Base-by-base conservation (phyloP, 208 protist genomes). In the Wallacemonas rigidus region DNA sequence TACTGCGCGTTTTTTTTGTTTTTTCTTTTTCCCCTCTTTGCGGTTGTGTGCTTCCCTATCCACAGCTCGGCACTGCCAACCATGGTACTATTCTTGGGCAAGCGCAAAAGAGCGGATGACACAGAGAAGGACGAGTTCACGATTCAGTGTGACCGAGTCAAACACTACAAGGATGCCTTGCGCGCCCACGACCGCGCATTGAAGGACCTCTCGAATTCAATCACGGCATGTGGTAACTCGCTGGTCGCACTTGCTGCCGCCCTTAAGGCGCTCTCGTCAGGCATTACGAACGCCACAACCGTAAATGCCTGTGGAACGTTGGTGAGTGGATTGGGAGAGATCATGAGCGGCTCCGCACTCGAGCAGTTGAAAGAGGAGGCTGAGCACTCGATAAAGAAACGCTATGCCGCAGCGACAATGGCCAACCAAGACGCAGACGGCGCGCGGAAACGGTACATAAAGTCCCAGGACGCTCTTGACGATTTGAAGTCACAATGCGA, bases 291-390 rank as follows among this genome's bases (percentile, higher is more conserved):
- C 11, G 71, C 71, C 14, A 54, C 63, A 40, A 57, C 70, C 4
- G 53, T 77, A 26, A 73, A 71, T 38, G 63, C 48, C 40, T 71
- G 67, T 17, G 76, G 68, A 1, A 63, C 75, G 7, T 64, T 86
- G 0, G 12, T 38, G 15, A 51, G 74, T 5, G 74, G 81, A 12
- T 35, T 86, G 11, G 56, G 60, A 55, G 80, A 77, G 53, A 45
- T 79, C 26, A 44, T 36, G n/a, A 65, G 72, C 0, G 67, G 76
- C 39, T 58, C 47, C 1, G 51, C 62, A 5, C 69, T 80, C 43
- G 62, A 83, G 48, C 54, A 74, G 9, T 50, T 87, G 7, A 39
- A 71, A 51, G 77, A 88, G 38, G 82, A 83, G 58, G 15, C 82
- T 2, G 57, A 75, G 15, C 53, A 79, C 51, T 75, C 69, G 3